A percentile compares a stretch with the other conserved stretches of the same genome.
Evolutionary conservation across 768 basidiomycete species (phyloP).

Genomic region (Rhodocollybia butyracea): DNA sequence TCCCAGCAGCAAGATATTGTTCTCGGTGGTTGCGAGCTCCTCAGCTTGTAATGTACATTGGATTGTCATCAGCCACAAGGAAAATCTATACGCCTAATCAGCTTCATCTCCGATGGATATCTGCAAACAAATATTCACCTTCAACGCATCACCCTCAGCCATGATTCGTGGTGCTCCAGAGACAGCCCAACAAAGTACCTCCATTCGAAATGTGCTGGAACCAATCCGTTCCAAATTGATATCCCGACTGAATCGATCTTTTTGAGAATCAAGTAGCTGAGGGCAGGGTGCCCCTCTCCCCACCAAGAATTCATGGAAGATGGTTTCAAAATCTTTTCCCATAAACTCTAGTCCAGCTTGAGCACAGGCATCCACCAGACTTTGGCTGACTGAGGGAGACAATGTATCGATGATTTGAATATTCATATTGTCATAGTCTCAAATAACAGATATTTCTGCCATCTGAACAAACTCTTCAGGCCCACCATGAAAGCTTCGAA

Average conservation of each 20-base stretch:
- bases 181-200: neutral
- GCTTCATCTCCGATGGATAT: too few relatives aligned
- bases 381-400: too few relatives aligned
- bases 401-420: too few relatives aligned
- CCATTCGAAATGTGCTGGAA: neutral
- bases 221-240: neutral
- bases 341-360: neutral
- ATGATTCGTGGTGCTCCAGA: neutral
- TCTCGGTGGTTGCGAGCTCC: neutral
- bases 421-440: neutral
- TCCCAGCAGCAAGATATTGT: neutral
- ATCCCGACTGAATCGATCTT: neutral
- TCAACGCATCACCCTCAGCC: neutral
- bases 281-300: neutral
- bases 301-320: neutral
- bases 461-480: neutral
- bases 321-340: neutral
- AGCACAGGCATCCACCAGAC: neutral
- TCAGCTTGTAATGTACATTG: neutral
- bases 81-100: neutral
- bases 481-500: neutral
- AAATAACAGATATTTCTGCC: neutral
- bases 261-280: neutral
- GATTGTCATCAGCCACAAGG: neutral
- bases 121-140: neutral